A percentile compares a stretch with the other conserved stretches of the same genome.
These are phyloP conservation scores for Daldinia vernicosa DNA, from an alignment of 495 filamentous ascomycete genomes.

Conservation along the genomic window DNA sequence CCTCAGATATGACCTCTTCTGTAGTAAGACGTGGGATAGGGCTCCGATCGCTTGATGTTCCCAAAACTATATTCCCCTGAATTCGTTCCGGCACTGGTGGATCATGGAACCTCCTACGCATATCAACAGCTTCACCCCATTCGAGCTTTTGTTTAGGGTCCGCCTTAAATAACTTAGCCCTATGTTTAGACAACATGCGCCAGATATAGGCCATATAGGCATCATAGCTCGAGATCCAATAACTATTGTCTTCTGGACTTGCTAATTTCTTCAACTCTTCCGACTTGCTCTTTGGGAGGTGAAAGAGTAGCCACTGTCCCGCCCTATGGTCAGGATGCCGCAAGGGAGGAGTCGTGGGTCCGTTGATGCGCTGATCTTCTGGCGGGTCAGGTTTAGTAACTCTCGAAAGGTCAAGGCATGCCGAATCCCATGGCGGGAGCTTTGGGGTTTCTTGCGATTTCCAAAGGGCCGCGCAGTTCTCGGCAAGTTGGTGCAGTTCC, in stretches of 20 bases:
- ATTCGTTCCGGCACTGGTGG: slow-evolving; percentile 43
- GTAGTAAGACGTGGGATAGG: slow-evolving; percentile 32
- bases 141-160: slow-evolving; percentile 36
- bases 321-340: slow-evolving; percentile 36
- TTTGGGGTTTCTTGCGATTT: slow-evolving; percentile 26
- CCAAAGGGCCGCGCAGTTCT: slow-evolving; percentile 51
- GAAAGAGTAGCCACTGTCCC: too few relatives aligned
- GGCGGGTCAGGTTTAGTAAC: slow-evolving; percentile 39
- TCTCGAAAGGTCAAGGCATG: slow-evolving; percentile 43
- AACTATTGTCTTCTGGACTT: too few relatives aligned
- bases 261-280: too few relatives aligned
- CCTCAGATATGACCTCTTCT: slow-evolving; percentile 30
- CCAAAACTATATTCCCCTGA: slow-evolving; percentile 47
- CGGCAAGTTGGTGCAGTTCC: slow-evolving; percentile 3
- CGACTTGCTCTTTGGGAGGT: too few relatives aligned
- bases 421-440: slow-evolving; percentile 47
- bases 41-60: slow-evolving; percentile 31
- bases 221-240: too few relatives aligned
- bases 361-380: slow-evolving; percentile 38
- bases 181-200: too few relatives aligned
- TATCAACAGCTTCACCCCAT: slow-evolving; percentile 50
- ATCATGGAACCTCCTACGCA: slow-evolving; percentile 48
- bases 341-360: slow-evolving; percentile 32
- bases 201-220: too few relatives aligned
- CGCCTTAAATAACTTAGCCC: slow-evolving; percentile 33